Base-by-base conservation (phyloP, 2,329 filamentous ascomycete genomes). In the Sporothrix sp. region DNA sequence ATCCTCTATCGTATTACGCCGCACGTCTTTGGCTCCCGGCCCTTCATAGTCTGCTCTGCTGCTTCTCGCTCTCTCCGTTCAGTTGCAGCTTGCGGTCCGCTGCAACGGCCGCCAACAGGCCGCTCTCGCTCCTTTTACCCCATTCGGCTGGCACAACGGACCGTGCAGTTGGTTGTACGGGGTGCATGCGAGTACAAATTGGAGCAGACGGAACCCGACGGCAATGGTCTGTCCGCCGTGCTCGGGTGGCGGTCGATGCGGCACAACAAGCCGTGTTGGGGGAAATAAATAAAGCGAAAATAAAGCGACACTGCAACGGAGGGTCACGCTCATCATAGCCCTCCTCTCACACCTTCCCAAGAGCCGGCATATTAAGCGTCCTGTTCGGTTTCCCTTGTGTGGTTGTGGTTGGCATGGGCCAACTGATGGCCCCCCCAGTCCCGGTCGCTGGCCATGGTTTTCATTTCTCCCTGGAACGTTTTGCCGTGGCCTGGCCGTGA, bases 321-420 rank as follows among this genome's bases (percentile, higher is more conserved):
- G n/a, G n/a, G n/a, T n/a, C n/a, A n/a, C n/a, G n/a, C n/a, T n/a
- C n/a, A n/a, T n/a, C n/a, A n/a, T n/a, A n/a, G n/a, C n/a, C n/a
- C n/a, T n/a, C n/a, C n/a, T n/a, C n/a, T n/a, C n/a, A n/a, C n/a
- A n/a, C n/a, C n/a, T n/a, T n/a, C n/a, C n/a, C n/a, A 25, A 35
- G 32, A 37, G 48, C 32, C 39, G 30, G 48, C 38, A n/a, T 28
- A 28, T 10, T 28, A 28, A 43, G 30, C n/a, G n/a, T n/a, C n/a
- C n/a, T n/a, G n/a, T n/a, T n/a, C n/a, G n/a, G n/a, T n/a, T n/a
- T n/a, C n/a, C n/a, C n/a, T n/a, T n/a, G n/a, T n/a, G n/a, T n/a
- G n/a, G n/a, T n/a, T n/a, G n/a, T 53, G 51, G 48, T 39, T 50
- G 42, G 47, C 36, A 21, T 11, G 48, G 48, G 20, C 42, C 52